These are phyloP conservation scores for Debaryomycetaceae sp. DNA, from an alignment of 1,139 yeast species.

Conservation along the genomic window DNA sequence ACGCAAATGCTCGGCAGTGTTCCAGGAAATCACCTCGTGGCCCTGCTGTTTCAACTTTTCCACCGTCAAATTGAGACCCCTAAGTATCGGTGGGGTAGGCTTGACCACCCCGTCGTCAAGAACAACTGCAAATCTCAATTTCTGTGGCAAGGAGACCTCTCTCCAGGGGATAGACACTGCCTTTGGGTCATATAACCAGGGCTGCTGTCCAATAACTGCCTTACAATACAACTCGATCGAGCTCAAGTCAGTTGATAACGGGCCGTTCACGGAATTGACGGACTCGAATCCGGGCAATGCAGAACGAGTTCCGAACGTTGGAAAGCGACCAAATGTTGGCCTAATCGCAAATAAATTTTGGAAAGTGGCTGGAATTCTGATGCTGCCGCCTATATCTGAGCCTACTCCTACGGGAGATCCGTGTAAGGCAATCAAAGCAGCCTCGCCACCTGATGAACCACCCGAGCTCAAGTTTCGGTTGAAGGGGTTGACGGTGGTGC, in stretches of 20 bases:
- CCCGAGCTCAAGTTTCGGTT: conserved; percentile 30
- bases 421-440: conserved; percentile 29
- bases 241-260: conserved; percentile 23
- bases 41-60: conserved; percentile 39
- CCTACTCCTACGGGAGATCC: conserved; percentile 52
- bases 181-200: conserved; percentile 30
- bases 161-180: conserved; percentile 30
- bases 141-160: conserved; percentile 18
- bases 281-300: conserved; percentile 53
- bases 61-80: conserved; percentile 22
- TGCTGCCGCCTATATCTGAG: conserved; percentile 57
- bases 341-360: conserved; percentile 44
- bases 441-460: conserved; percentile 37
- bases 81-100: conserved; percentile 36
- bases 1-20: conserved; percentile 33
- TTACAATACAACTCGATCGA: conserved; percentile 26
- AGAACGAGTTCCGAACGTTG: conserved; percentile 47
- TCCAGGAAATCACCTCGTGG: conserved; percentile 59
- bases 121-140: conserved; percentile 28
- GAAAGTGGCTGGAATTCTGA: conserved; percentile 43
- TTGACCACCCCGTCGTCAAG: conserved; percentile 27
- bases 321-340: conserved; percentile 48
- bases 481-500: conserved; percentile 29
- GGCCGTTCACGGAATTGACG: conserved; percentile 33
- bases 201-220: conserved; percentile 22